Evolutionary conservation across 192 early-diverging fungal species (phyloP).

Genomic region (Umbelopsis sp.): DNA sequence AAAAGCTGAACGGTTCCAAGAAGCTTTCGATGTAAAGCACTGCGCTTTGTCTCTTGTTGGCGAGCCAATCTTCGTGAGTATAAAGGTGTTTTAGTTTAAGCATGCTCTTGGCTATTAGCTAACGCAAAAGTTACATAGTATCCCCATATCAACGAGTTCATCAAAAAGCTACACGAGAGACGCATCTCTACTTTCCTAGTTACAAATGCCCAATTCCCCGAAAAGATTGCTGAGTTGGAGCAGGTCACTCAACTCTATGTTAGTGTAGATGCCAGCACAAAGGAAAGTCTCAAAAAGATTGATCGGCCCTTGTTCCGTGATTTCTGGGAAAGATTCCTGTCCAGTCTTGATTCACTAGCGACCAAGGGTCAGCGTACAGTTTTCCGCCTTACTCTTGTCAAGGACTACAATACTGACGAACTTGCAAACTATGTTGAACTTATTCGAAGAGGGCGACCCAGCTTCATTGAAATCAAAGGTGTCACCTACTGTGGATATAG

Average conservation of each 20-base stretch:
- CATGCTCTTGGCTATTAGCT: neutral
- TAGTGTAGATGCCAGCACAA: constrained; percentile 75
- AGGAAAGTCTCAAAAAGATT: constrained; percentile 74
- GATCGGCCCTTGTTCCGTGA: constrained; percentile 76
- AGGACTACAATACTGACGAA: constrained; percentile 71
- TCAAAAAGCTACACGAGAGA: constrained; percentile 64
- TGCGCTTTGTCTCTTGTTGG: constrained; percentile 77
- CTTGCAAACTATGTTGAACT: constrained; percentile 68
- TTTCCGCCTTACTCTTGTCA: constrained; percentile 73
- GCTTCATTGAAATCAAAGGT: constrained; percentile 78
- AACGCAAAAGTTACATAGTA: constrained; percentile 47
- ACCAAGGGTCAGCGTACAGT: constrained; percentile 76
- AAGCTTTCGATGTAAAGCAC: constrained; percentile 64
- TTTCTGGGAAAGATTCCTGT: constrained; percentile 77
- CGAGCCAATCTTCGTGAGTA: constrained; percentile 57
- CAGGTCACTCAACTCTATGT: constrained; percentile 77
- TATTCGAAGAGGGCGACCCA: constrained; percentile 63
- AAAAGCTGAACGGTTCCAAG: constrained; percentile 71
- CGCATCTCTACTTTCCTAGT: constrained; percentile 75
- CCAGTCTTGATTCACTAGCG: constrained; percentile 61
- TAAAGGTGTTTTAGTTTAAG: neutral
- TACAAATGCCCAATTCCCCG: constrained; percentile 78
- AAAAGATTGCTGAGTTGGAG: constrained; percentile 60
- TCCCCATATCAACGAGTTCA: constrained; percentile 77
- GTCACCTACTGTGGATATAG: constrained; percentile 78